A percentile compares a stretch with the other conserved stretches of the same genome.
These are phyloP conservation scores for Papiliotrema flavescens DNA, from an alignment of 1,284 basidiomycete species.

Conservation along the genomic window DNA sequence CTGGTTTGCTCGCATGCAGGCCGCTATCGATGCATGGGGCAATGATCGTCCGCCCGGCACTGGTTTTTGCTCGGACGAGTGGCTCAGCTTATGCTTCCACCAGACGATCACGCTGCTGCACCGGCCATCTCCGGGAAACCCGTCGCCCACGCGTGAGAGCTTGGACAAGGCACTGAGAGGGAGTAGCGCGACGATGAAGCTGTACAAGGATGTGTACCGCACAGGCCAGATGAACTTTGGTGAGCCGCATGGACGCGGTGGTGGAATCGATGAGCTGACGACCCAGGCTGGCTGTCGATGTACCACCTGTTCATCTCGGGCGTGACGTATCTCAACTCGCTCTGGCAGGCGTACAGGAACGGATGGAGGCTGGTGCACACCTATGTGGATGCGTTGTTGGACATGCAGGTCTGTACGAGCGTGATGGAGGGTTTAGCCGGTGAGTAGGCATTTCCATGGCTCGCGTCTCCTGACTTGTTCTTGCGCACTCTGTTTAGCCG, in stretches of 20 bases:
- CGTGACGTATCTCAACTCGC: conserved; percentile 7
- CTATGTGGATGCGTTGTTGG: conserved; percentile 7
- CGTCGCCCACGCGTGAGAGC: background rate
- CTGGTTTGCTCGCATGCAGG: background rate
- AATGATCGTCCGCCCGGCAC: background rate
- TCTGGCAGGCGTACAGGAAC: conserved; percentile 3
- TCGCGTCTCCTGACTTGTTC: too few relatives aligned
- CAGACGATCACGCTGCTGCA: background rate
- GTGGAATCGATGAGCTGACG: background rate
- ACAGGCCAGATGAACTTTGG: background rate
- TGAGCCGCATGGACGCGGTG: too few relatives aligned
- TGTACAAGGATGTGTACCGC: background rate
- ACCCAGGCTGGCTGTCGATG: background rate
- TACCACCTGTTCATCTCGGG: conserved; percentile 5
- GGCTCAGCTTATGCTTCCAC: background rate
- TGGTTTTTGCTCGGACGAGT: background rate
- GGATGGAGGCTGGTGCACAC: conserved; percentile 4
- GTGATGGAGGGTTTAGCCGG: conserved; percentile 9
- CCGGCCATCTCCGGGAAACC: background rate
- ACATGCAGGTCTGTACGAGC: conserved; percentile 5
- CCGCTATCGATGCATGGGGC: background rate
- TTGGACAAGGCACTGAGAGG: background rate
- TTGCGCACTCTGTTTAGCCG: too few relatives aligned
- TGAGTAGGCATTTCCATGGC: too few relatives aligned
- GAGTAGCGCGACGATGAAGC: background rate